Conservation (phyloP, 2,329 filamentous ascomycete genomes). For the Fusarium robinianum region DNA sequence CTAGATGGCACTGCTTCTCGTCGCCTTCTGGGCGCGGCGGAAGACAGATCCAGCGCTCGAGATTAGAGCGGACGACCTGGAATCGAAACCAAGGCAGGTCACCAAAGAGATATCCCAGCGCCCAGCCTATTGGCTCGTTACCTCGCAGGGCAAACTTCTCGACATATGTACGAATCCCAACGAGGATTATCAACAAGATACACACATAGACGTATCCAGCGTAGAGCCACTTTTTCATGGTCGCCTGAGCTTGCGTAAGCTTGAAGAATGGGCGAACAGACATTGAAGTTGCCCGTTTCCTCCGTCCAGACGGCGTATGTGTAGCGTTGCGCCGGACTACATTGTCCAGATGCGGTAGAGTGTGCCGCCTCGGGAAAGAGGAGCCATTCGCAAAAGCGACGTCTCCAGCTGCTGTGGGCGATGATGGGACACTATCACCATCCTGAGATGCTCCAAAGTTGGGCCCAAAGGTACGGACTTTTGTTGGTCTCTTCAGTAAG, state of each 20-base stretch:
- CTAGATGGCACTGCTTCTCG: constrained; percentile 51
- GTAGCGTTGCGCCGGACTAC: constrained; percentile 47
- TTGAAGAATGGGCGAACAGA: constrained; percentile 75
- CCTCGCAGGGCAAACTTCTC: constrained; percentile 67
- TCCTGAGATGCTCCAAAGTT: constrained; percentile 11
- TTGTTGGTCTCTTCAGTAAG: constrained; percentile 20
- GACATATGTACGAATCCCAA: constrained; percentile 74
- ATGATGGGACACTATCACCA: constrained; percentile 22
- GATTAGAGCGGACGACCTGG: constrained; percentile 67
- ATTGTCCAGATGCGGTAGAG: constrained; percentile 52
- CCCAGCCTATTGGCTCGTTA: constrained; percentile 89
- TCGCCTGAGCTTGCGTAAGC: constrained; percentile 78
- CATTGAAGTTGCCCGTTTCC: constrained; percentile 66
- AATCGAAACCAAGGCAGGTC: constrained; percentile 74
- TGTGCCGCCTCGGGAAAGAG: constrained; percentile 51
- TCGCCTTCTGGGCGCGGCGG: constrained; percentile 51
- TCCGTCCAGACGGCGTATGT: constrained; percentile 66
- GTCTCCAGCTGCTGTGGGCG: constrained; percentile 25
- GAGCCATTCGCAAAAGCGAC: constrained; percentile 24
- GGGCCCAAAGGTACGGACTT: constrained; percentile 41
- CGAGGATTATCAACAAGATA: constrained; percentile 67
- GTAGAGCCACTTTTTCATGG: constrained; percentile 79
- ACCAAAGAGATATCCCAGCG: constrained; percentile 84
- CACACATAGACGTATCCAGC: constrained; percentile 76
- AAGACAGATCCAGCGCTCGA: constrained; percentile 77